Evolutionary conservation across 352 stramenopile genomes (phyloP).

Genomic region (Pythium insidiosum): DNA sequence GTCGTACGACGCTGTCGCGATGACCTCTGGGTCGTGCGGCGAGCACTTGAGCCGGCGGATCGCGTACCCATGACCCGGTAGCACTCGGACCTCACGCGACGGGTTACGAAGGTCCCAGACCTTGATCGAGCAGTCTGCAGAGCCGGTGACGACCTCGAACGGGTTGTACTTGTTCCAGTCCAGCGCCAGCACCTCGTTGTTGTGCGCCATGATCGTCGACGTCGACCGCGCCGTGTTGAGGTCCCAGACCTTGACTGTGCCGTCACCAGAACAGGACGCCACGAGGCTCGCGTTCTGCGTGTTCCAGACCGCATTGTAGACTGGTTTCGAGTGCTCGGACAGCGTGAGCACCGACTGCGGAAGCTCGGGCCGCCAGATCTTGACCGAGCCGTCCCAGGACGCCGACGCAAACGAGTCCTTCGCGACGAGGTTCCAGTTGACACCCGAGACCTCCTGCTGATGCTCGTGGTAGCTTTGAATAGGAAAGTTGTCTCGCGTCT

Average conservation of each 20-base stretch:
- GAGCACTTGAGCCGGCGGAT: conserved; percentile 82
- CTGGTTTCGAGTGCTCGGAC: conserved; percentile 59
- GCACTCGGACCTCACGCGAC: conserved; percentile 45
- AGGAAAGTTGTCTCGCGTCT: conserved; percentile 82
- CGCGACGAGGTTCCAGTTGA: conserved; percentile 88
- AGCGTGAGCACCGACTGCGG: conserved; percentile 71
- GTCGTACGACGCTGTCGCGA: conserved; percentile 86
- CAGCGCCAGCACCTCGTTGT: conserved; percentile 77
- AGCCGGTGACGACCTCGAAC: conserved; percentile 81
- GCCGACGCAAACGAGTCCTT: conserved; percentile 84
- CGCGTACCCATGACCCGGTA: conserved; percentile 78
- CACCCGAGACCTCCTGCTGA: conserved; percentile 75
- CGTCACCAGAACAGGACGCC: conserved; percentile 73
- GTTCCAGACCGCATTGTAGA: conserved; percentile 86
- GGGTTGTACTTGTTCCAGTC: conserved; percentile 94
- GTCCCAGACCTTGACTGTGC: conserved; percentile 76
- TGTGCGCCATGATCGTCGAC: conserved; percentile 61
- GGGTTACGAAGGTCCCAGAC: conserved; percentile 83
- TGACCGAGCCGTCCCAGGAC: conserved; percentile 84
- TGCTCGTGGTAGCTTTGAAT: conserved; percentile 86
- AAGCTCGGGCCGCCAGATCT: conserved; percentile 76
- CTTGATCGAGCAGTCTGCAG: conserved; percentile 77
- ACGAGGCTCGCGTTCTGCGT: conserved; percentile 61
- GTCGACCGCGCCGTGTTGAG: conserved; percentile 41
- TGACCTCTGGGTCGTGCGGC: conserved; percentile 69